phyloP scores from a whole-genome alignment of 2,329 filamentous ascomycete genomes.

The Neofusicoccum sp. region DNA sequence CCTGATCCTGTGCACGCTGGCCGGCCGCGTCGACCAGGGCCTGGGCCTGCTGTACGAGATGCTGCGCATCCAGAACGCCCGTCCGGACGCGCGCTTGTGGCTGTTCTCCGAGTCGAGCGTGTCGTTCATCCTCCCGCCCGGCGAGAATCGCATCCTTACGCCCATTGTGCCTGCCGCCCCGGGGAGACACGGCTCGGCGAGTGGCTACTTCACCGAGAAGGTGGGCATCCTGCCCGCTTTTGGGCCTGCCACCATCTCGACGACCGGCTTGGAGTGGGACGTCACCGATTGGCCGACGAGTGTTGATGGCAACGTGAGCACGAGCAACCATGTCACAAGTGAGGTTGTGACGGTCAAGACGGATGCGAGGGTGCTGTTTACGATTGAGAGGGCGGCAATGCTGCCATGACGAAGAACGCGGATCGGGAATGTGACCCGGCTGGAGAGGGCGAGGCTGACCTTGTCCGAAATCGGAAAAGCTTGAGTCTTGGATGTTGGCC shows the following conservation, averaged over 20 bases:
- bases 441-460: background rate
- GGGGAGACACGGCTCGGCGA: slow-evolving; percentile 11
- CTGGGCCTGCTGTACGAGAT: slow-evolving; percentile 87
- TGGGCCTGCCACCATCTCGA: slow-evolving; percentile 66
- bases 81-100: slow-evolving; percentile 58
- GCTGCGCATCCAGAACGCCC: slow-evolving; percentile 50
- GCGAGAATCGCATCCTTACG: slow-evolving; percentile 66
- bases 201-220: slow-evolving; percentile 66
- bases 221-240: slow-evolving; percentile 84
- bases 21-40: slow-evolving; percentile 88
- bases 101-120: slow-evolving; percentile 79
- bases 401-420: background rate
- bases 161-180: slow-evolving; percentile 39
- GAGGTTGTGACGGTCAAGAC: slow-evolving; percentile 41
- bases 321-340: slow-evolving; percentile 48
- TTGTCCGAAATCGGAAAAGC: background rate
- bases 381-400: slow-evolving; percentile 37
- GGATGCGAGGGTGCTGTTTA: slow-evolving; percentile 47
- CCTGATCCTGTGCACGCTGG: slow-evolving; percentile 79
- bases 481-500: too few relatives aligned
- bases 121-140: slow-evolving; percentile 73
- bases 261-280: slow-evolving; percentile 52
- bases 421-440: background rate
- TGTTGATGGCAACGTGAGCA: slow-evolving; percentile 50
- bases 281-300: slow-evolving; percentile 72